Base-by-base conservation (phyloP, 2,329 filamentous ascomycete species). In the Mycocentrospora acerina region DNA sequence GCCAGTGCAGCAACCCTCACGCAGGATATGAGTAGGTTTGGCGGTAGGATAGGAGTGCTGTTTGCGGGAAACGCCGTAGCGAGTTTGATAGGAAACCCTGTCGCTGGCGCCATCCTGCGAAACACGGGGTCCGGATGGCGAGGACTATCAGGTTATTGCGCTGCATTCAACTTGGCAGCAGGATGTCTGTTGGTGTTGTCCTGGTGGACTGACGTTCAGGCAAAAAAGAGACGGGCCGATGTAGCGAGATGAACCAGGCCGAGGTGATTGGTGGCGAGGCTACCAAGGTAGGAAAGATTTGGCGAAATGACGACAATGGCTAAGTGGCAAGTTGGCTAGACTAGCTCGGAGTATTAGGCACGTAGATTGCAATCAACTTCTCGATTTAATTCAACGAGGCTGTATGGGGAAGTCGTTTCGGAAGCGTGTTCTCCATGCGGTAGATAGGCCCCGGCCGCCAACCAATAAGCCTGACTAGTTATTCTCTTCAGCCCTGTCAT, bases 51-150 rank as follows among this genome's bases (percentile, higher is more conserved):
- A 18, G 55, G 55, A 17, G 52, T 59, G 37, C 30, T 48, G 3
- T 57, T 57, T 29, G 52, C 47, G n/a, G 42, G 46, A 11, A 53
- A 53, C n/a, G 46, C 46, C 7, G 16, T 59, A 15, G 51, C 53
- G 17, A 45, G 45, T 32, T 35, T 59, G 47, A 49, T 51, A 3
- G 55, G 55, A 8, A 51, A 46, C 13, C 55, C 55, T 15, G 42
- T 57, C 12, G 55, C 52, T 6, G 54, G 54, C 24, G 50, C 48
- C 14, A 40, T 57, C 11, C 42, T 53, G 13, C 39, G 44, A 13
- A 24, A 31, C 9, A 37, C 32, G 15, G 24, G 5, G 6, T 29
- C 35, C 9, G 33, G 35, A 8, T 45, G 45, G 45, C 40, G 10
- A 16, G 38, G 42, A 10, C 37, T 48, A 18, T 42, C 38, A 7